A percentile compares a stretch with the other conserved stretches of the same genome.
Evolutionary conservation across 768 basidiomycete genomes (phyloP).

Genomic region (Pleurotus giganteus): DNA sequence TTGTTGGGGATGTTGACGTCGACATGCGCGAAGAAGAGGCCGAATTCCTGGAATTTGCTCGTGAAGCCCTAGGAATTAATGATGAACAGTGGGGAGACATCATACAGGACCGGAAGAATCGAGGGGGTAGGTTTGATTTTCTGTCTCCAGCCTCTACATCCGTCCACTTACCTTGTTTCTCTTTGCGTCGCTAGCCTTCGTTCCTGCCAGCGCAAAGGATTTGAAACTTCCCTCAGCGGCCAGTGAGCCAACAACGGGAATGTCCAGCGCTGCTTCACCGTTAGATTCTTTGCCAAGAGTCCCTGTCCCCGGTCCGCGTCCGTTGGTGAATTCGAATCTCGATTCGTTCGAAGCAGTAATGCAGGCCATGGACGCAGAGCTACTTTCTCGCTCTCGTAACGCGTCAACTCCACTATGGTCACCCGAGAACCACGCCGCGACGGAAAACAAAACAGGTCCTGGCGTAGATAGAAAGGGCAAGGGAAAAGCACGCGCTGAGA

Average conservation of each 20-base stretch:
- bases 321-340: conserved; percentile 63
- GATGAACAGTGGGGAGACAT: conserved; percentile 92
- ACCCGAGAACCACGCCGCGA: conserved; percentile 16
- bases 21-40: conserved; percentile 94
- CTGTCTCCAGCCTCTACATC: background rate
- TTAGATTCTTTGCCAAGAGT: conserved; percentile 13
- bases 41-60: conserved; percentile 93
- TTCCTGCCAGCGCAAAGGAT: conserved; percentile 41
- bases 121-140: conserved; percentile 67
- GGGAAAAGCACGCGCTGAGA: conserved; percentile 44
- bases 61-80: conserved; percentile 85
- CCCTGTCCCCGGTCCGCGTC: conserved; percentile 33
- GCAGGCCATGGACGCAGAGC: conserved; percentile 90
- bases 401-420: conserved; percentile 11
- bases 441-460: background rate
- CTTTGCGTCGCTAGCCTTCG: conserved; percentile 45
- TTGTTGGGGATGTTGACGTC: conserved; percentile 81
- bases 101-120: conserved; percentile 65
- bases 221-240: background rate
- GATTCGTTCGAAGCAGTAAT: conserved; percentile 96
- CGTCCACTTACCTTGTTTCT: background rate
- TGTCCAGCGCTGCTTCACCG: conserved; percentile 1
- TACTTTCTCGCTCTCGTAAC: conserved; percentile 43
- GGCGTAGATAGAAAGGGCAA: conserved; percentile 25
- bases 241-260: conserved; percentile 5